These are phyloP conservation scores for Aureobasidium sp. DNA, from an alignment of 2,329 filamentous ascomycete species.

Conservation along the genomic window DNA sequence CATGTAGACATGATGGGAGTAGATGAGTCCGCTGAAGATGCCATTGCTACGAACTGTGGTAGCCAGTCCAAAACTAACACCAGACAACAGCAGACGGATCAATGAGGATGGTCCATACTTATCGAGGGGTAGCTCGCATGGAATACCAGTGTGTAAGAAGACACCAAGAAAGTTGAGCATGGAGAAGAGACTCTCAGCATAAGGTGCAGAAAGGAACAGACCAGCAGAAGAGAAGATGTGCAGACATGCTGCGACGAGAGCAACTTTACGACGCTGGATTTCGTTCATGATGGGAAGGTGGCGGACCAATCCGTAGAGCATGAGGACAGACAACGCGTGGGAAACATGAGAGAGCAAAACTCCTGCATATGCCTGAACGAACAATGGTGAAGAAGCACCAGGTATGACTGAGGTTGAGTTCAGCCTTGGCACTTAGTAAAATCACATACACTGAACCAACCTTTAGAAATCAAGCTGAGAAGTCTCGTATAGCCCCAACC, in stretches of 20 bases:
- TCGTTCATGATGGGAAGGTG: slow-evolving; percentile 42
- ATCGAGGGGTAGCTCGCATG: background rate
- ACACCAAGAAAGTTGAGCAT: slow-evolving; percentile 68
- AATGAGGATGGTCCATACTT: background rate
- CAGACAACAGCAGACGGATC: slow-evolving; percentile 18
- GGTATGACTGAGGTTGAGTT: slow-evolving; percentile 13
- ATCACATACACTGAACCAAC: slow-evolving; percentile 30
- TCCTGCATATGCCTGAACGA: slow-evolving; percentile 44
- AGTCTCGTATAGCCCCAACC: slow-evolving; percentile 48
- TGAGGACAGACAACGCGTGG: slow-evolving; percentile 67
- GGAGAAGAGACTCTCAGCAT: slow-evolving; percentile 72
- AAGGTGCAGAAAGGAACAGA: slow-evolving; percentile 80
- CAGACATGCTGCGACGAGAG: slow-evolving; percentile 62
- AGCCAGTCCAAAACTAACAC: slow-evolving; percentile 56
- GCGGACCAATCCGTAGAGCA: slow-evolving; percentile 59
- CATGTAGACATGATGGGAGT: slow-evolving; percentile 45
- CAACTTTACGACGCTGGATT: slow-evolving; percentile 35
- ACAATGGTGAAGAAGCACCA: slow-evolving; percentile 17
- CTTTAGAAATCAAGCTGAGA: slow-evolving; percentile 33
- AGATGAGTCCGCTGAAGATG: slow-evolving; percentile 68
- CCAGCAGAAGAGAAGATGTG: slow-evolving; percentile 84
- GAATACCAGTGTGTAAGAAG: slow-evolving; percentile 46
- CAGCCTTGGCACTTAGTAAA: background rate
- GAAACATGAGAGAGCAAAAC: slow-evolving; percentile 61
- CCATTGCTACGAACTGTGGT: slow-evolving; percentile 78